Base-by-base conservation (phyloP, 768 basidiomycete genomes). In the Trametes sanguinea region DNA sequence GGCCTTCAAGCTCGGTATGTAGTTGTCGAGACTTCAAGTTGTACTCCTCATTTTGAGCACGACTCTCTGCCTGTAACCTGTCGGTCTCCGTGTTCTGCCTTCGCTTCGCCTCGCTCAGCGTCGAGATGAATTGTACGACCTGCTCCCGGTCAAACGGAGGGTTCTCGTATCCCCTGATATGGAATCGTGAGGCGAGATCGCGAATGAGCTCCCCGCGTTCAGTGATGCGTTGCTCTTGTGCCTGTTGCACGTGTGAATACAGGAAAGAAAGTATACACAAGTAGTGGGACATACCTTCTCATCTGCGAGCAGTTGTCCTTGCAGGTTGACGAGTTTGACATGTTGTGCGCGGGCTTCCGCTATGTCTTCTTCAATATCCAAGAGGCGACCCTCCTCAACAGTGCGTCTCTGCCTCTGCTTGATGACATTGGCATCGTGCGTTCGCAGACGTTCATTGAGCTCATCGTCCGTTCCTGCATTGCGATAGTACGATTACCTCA, bases 171-270 rank as follows among this genome's bases (percentile, higher is more conserved):
- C 92, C 93, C 52, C 85, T 85, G 66, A 98, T 87, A 8, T 82
- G 80, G 66, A 90, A 78, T 65, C 85, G 85, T 39, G 84, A 77
- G 52, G 86, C 82, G 14, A 93, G 83, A 51, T 87, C 84, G 11
- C 83, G 85, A 57, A 98, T 87, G 27, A 88, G 76, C 13, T 81
- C 78, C 71, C 95, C 94, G 33, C 95, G 86, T 4, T 87, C 85
- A 2, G 72, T 67, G 42, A 95, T 74, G 29, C 89, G 86, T 48
- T 83, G 78, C 55, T 87, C 84, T 74, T 96, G 91, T 13, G 85
- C 84, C 94, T 96, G 61, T 54, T 16, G 42, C 9, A 44, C 2
- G 6, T 29, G 10, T 39, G 13, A 47, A 37, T 50, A 5, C 2
- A 22, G 43, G 13, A 47, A 44, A 5, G 29, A 33, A 32, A 32